These are phyloP conservation scores for Rugosomyces carneus DNA, from an alignment of 1,284 basidiomycete species.

Conservation along the genomic window DNA sequence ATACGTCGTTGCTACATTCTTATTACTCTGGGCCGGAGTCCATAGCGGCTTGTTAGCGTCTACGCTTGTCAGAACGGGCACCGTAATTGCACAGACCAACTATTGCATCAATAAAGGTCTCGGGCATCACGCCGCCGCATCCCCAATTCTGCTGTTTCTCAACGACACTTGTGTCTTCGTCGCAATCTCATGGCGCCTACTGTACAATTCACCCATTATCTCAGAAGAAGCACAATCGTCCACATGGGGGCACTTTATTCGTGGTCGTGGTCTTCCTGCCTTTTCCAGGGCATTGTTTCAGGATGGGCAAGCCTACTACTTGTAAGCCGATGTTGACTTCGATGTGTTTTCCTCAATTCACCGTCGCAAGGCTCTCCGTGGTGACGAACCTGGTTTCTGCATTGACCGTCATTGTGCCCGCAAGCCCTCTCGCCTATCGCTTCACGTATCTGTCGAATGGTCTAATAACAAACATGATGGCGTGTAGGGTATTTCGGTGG, in stretches of 20 bases:
- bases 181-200: conserved; percentile 10
- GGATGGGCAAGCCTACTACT: neutral
- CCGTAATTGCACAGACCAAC: conserved; percentile 8
- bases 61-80: no score
- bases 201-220: neutral
- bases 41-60: conserved; percentile 15
- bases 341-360: neutral
- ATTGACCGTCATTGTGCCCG: neutral
- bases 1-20: neutral
- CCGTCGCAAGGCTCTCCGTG: conserved; percentile 3
- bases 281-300: conserved; percentile 3
- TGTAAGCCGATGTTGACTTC: neutral
- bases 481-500: neutral
- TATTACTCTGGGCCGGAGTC: conserved; percentile 17
- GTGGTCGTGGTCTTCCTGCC: neutral
- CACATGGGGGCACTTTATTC: neutral
- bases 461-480: conserved; percentile 7
- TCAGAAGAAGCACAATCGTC: no score
- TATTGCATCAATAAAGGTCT: conserved; percentile 4
- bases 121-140: no score
- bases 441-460: conserved; percentile 3
- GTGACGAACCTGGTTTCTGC: conserved; percentile 4
- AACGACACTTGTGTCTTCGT: conserved; percentile 10
- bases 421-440: conserved; percentile 6
- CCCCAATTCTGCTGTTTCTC: conserved; percentile 2